Evolutionary conservation across 805 yeast genomes (phyloP).

Genomic region (Ogataea nonfermentans): DNA sequence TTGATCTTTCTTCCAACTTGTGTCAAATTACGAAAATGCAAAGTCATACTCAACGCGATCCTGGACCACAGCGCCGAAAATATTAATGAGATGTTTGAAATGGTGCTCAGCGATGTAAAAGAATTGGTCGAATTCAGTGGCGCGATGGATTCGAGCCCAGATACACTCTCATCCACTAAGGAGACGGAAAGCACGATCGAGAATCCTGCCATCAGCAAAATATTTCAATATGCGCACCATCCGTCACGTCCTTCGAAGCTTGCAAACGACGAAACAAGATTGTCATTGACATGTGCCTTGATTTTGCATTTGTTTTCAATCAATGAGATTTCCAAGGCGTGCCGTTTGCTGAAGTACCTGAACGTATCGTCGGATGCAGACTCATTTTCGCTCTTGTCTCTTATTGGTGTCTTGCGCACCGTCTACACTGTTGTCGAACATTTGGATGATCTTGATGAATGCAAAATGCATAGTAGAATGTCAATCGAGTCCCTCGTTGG

Average conservation of each 20-base stretch:
- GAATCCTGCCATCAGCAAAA: conserved; percentile 15
- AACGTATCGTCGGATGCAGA: conserved; percentile 17
- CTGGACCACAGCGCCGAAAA: conserved; percentile 22
- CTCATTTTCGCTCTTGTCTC: conserved; percentile 30
- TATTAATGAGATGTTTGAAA: conserved; percentile 26
- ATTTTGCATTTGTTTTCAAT: conserved; percentile 29
- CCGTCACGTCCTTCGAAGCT: conserved; percentile 15
- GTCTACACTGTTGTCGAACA: conserved; percentile 23
- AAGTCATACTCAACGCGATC: conserved; percentile 29
- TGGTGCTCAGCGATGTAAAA: conserved; percentile 24
- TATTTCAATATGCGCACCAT: conserved; percentile 16
- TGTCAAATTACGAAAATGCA: conserved; percentile 28
- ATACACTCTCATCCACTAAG: conserved; percentile 8
- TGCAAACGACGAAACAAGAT: conserved; percentile 30
- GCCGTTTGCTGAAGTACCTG: conserved; percentile 27
- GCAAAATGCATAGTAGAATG: conserved; percentile 12
- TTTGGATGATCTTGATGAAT: conserved; percentile 13
- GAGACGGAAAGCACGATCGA: conserved; percentile 6
- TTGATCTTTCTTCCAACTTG: conserved; percentile 27
- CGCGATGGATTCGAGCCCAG: conserved; percentile 10
- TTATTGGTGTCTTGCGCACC: conserved; percentile 29
- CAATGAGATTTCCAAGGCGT: conserved; percentile 22
- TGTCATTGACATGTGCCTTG: conserved; percentile 31
- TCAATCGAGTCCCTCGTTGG: conserved; percentile 25
- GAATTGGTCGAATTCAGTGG: conserved; percentile 23